Percentiles rank a stretch among this genome's conserved stretches.
Conservation (phyloP, 2,329 filamentous ascomycete species). For the Parafenestella ontariensis region DNA sequence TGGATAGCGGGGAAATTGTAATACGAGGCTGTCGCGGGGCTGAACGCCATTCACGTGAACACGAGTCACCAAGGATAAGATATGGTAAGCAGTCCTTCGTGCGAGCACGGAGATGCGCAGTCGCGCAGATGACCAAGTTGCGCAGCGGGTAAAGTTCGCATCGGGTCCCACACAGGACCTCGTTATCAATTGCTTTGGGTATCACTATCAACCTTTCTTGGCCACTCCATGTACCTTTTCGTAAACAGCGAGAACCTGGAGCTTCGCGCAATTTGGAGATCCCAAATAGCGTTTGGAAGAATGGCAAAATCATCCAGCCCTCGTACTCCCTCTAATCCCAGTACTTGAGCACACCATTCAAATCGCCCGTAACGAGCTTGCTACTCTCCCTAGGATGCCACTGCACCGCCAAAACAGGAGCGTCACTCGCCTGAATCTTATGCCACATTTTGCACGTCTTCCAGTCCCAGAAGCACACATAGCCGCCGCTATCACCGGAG, state of each 20-base stretch:
- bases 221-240: neutral
- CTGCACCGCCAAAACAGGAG: slow-evolving; percentile 82
- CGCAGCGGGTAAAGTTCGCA: slow-evolving; percentile 7
- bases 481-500: slow-evolving; percentile 86
- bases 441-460: slow-evolving; percentile 99
- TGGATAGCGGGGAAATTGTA: too few relatives aligned
- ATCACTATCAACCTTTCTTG: slow-evolving; percentile 19
- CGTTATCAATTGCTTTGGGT: slow-evolving; percentile 24
- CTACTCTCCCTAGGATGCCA: slow-evolving; percentile 99
- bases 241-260: too few relatives aligned
- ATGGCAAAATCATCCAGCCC: neutral
- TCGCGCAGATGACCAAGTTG: slow-evolving; percentile 15
- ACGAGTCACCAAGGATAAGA: neutral
- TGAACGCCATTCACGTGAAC: slow-evolving; percentile 11
- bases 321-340: slow-evolving; percentile 72
- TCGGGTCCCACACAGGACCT: neutral
- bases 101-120: slow-evolving; percentile 14
- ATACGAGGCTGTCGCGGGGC: slow-evolving; percentile 11
- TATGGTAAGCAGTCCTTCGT: slow-evolving; percentile 7
- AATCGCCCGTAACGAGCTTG: slow-evolving; percentile 88
- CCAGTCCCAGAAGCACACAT: slow-evolving; percentile 98
- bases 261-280: neutral
- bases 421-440: slow-evolving; percentile 86
- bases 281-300: neutral
- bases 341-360: slow-evolving; percentile 87